Evolutionary conservation across 441 rosid species (phyloP), one percentile per base, ranked within the genome.

Genomic region (Euphorbia celastroides): DNA sequence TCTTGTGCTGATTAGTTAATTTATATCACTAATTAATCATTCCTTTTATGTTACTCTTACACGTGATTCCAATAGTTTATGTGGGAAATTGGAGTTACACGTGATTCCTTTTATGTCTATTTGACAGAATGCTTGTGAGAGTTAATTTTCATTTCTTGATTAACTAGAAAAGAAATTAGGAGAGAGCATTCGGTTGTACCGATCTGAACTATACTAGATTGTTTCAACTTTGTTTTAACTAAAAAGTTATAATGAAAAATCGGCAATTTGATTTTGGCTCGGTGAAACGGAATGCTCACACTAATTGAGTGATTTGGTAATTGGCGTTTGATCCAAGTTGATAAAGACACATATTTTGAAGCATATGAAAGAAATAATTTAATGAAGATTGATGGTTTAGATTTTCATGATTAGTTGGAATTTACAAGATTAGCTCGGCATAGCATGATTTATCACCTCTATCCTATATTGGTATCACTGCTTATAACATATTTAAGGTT

Each of bases 61-160:
- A 46, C 58, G 56, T 28, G 20, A 54, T 62, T 28, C 67, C 6
- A 38, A 36, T 55, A 54, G n/a, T 30, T 59, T 67, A 52, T 34
- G 16, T 16, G 50, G 57, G 9, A 30, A 46, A 20, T 3, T 23
- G 12, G 60, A 16, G 11, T 30, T n/a, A n/a, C 26, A 9, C 19
- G 44, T 42, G 44, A 10, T 50, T 11, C 23, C 25, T 32, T 13
- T 16, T 11, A 38, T 4, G 6, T 17, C 50, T 52, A 25, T 44
- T 68, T 59, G 65, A 57, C 26, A 12, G 10, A 56, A 56, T 66
- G 70, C 27, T 19, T 41, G 52, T 25, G 34, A 16, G 69, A 25
- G 34, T 22, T 55, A 16, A 32, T 1, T 55, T 65, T 36, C 5
- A 2, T n/a, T 65, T 14, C 50, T 54, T 55, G 10, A 19, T 54